phyloP scores from a whole-genome alignment of 768 basidiomycete species.

The Solioccasus polychromus region DNA sequence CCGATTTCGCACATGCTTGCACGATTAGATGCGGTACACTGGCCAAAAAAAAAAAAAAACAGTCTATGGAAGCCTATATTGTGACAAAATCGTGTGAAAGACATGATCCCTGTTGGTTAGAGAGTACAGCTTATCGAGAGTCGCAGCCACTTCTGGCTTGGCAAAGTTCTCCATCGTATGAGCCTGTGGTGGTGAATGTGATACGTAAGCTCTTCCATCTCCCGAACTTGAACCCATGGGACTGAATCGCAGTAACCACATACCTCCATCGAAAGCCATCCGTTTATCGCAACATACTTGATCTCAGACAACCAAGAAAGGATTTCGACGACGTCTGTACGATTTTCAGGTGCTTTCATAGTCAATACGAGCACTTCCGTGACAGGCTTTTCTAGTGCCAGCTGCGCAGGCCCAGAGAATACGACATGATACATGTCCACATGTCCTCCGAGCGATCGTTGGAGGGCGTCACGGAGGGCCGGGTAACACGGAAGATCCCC shows the following conservation, averaged over 20 bases:
- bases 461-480: conserved; percentile 3
- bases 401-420: background rate
- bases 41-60: too few relatives aligned
- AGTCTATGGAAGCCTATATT: conserved; percentile 1
- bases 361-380: conserved; percentile 19
- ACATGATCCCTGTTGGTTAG: conserved; percentile 15
- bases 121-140: conserved; percentile 8
- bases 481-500: conserved; percentile 5
- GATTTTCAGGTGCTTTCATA: conserved; percentile 24
- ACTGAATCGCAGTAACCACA: too few relatives aligned
- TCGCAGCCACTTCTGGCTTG: conserved; percentile 6
- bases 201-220: too few relatives aligned
- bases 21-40: too few relatives aligned
- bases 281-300: conserved; percentile 16
- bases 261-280: conserved; percentile 27
- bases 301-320: conserved; percentile 15
- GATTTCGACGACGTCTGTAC: conserved; percentile 10
- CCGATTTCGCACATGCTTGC: too few relatives aligned
- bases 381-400: conserved; percentile 19
- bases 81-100: conserved; percentile 9
- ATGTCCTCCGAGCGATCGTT: conserved; percentile 3
- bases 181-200: background rate
- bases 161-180: background rate
- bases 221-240: too few relatives aligned
- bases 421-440: conserved; percentile 6